phyloP scores from a whole-genome alignment of 805 yeast genomes.

The Candida glaebosa region DNA sequence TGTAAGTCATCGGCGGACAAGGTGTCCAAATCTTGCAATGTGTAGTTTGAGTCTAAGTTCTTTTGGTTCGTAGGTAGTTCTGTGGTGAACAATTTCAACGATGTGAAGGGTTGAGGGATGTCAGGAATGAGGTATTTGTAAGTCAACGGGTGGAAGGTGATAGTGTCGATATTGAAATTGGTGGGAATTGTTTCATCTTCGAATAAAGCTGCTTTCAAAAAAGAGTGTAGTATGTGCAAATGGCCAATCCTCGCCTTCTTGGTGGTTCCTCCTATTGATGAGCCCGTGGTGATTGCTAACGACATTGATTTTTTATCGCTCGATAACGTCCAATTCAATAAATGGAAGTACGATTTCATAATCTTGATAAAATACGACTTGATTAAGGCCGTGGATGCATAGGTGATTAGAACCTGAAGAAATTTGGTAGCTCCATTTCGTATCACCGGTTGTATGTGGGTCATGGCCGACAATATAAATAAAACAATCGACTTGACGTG shows the following conservation, averaged over 20 bases:
- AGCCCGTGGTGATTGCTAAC: conserved; percentile 28
- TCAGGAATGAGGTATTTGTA: conserved; percentile 50
- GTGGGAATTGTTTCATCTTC: conserved; percentile 14
- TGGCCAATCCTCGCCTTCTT: conserved; percentile 40
- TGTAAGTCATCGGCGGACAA: conserved; percentile 58
- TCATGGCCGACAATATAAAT: conserved; percentile 87
- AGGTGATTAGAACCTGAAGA: conserved; percentile 54
- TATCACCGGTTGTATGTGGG: conserved; percentile 77
- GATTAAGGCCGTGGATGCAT: conserved; percentile 53
- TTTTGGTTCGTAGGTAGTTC: conserved; percentile 16
- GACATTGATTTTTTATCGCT: conserved; percentile 34
- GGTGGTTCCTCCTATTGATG: conserved; percentile 28
- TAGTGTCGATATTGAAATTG: conserved; percentile 10
- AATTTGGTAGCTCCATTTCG: conserved; percentile 73
- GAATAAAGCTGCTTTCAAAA: conserved; percentile 44
- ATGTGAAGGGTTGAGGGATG: conserved; percentile 60
- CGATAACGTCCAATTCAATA: conserved; percentile 69
- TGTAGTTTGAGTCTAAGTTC: conserved; percentile 23
- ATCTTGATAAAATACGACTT: conserved; percentile 68
- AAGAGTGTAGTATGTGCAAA: conserved; percentile 37
- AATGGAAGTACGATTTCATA: conserved; percentile 60
- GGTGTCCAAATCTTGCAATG: conserved; percentile 37
- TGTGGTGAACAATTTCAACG: conserved; percentile 55
- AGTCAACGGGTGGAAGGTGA: conserved; percentile 45
- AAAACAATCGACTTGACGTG: conserved; percentile 62